Base-by-base conservation (phyloP, 2,329 filamentous ascomycete genomes). In the Cladosporium sphaerospermum region DNA sequence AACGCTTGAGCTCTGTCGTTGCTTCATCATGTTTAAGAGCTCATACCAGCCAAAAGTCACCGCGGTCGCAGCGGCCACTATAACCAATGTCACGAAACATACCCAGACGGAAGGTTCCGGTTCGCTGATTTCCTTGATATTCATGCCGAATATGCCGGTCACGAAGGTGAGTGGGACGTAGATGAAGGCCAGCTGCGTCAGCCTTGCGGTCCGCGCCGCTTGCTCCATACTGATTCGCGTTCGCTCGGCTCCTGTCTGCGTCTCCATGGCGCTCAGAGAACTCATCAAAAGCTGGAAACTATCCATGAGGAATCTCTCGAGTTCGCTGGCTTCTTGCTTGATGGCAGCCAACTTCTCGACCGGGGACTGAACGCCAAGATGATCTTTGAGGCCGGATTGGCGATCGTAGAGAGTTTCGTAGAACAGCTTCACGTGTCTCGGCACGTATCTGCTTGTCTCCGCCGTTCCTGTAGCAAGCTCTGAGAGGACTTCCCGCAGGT, bases 281-380 rank as follows among this genome's bases (percentile, higher is more conserved):
- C 57, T 60, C 53, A 61, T 60, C 3, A 61, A 53, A 8, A 63
- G 52, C 45, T 59, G 49, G 44, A 62, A 63, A 2, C 58, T 60
- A 14, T 64, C 60, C 53, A 60, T 57, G 2, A 62, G 50, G 44
- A 62, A 63, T 14, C 39, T 45, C 19, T 61, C 55, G 7, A 63
- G 51, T 6, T 50, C 40, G 9, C 48, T 37, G 7, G 54, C 47
- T 14, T 59, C 57, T 19, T 49, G 33, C 7, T 49, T 42, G 36
- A 49, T 41, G 14, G 28, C 23, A 23, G 23, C 31, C 19, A 49
- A 23, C 23, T 16, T 32, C 19, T 42, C 39, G 6, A 49, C 31
- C 8, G 39, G 46, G 3, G 39, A 34, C n/a, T 42, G 37, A n/a
- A 41, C 40, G 37, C 23, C 23, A 23, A 49, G 46, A 14, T 48